These are phyloP conservation scores for Naganishia kalamii DNA, from an alignment of 768 basidiomycete species.

Conservation along the genomic window DNA sequence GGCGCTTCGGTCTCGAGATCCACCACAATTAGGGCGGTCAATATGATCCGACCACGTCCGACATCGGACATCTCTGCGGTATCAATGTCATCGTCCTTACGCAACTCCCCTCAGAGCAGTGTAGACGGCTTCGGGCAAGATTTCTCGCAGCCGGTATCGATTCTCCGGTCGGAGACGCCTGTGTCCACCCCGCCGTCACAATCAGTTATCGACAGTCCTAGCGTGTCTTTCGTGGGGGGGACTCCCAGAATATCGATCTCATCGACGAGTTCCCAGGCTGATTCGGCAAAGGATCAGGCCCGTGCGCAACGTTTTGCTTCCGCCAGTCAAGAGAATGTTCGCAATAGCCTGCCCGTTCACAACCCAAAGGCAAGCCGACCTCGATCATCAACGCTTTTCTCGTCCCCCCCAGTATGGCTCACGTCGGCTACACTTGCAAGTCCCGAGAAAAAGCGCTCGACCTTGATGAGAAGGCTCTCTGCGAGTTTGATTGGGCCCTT, in stretches of 20 bases:
- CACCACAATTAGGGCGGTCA: slow-evolving; percentile 19
- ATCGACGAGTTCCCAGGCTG: neutral
- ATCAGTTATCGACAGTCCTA: neutral
- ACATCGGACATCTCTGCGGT: slow-evolving; percentile 15
- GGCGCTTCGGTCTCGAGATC: slow-evolving; percentile 28
- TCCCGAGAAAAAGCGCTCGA: slow-evolving; percentile 14
- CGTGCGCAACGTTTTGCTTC: neutral
- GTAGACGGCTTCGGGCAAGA: neutral
- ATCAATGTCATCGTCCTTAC: slow-evolving; percentile 22
- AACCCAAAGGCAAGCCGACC: neutral
- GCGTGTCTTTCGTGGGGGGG: neutral
- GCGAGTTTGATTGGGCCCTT: slow-evolving; percentile 13
- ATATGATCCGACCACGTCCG: neutral
- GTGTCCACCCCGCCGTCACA: neutral
- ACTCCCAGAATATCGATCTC: slow-evolving; percentile 14
- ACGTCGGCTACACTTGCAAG: slow-evolving; percentile 3
- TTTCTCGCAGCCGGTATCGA: neutral
- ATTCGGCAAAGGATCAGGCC: neutral
- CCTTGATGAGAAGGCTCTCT: slow-evolving; percentile 13
- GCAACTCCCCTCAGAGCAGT: slow-evolving; percentile 2
- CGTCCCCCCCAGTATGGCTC: neutral
- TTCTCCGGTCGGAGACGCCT: neutral
- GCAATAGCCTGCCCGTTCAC: neutral
- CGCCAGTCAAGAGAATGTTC: neutral
- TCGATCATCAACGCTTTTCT: slow-evolving; percentile 23